Evolutionary conservation across 2,329 filamentous ascomycete genomes (phyloP).

Genomic region (Emmonsiellopsis sp.): DNA sequence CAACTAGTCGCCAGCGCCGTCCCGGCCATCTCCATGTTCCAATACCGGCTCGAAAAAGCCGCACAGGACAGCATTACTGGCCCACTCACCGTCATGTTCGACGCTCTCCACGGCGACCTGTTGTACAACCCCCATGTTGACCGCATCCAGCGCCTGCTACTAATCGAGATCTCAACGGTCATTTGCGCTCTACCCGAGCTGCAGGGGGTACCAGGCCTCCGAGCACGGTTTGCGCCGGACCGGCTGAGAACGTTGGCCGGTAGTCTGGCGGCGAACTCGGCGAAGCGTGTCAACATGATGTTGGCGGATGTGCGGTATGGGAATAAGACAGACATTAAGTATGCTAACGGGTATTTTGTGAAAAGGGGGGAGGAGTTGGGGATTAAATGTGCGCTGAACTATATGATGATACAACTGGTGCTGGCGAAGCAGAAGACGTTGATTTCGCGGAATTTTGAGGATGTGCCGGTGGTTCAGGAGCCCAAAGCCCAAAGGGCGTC

Average conservation of each 20-base stretch:
- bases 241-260: constrained; percentile 54
- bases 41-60: constrained; percentile 68
- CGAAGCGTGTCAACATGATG: constrained; percentile 56
- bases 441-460: constrained; percentile 18
- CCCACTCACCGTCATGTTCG: constrained; percentile 68
- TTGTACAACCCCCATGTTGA: constrained; percentile 57
- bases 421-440: constrained; percentile 54
- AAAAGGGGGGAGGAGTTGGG: constrained; percentile 61
- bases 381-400: constrained; percentile 62
- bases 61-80: constrained; percentile 70
- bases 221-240: constrained; percentile 49
- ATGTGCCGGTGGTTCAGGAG: constrained; percentile 22
- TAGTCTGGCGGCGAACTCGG: constrained; percentile 45
- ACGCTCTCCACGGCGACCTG: constrained; percentile 64
- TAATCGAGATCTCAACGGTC: constrained; percentile 65
- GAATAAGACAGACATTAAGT: constrained; percentile 64
- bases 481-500: neutral
- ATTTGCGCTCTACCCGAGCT: constrained; percentile 67
- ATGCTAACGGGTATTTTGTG: constrained; percentile 81
- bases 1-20: constrained; percentile 53
- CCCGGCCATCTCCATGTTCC: constrained; percentile 53
- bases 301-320: constrained; percentile 54
- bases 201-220: constrained; percentile 49
- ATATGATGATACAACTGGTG: constrained; percentile 62
- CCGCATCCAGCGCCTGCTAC: constrained; percentile 58